Evolutionary conservation across 179 eudicot genomes (phyloP), one percentile per base, ranked within the genome.

Genomic region (Camellia oleifera): DNA sequence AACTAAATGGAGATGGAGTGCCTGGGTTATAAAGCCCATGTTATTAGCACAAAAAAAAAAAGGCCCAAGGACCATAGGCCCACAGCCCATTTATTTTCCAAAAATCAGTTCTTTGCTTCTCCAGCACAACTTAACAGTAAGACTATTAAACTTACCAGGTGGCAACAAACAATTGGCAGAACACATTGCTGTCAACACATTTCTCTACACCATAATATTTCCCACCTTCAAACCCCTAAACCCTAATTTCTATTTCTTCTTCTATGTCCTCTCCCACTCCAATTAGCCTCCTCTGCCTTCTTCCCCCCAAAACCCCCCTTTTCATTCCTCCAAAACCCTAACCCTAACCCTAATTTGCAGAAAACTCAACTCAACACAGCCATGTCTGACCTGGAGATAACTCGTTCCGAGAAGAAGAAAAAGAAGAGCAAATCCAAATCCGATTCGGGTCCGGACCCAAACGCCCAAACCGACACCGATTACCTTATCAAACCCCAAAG

Each of bases 401-500:
- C 87, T 13, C 89, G 84, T 61, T 86, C 95, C 0, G 91, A 83
- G 78, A 87, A 89, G 82, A 93, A 90, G 86, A 91, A 92, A 81
- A 87, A 90, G 86, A 92, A 92, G 69, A 72, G 64, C 83, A 91
- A 91, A 76, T 63, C 77, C 76, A 79, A 77, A 82, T 32, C 69
- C 52, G 13, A 9, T 45, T 23, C 0, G 11, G 17, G 9, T 45
- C 46, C 74, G 42, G 15, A 70, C 54, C 63, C 77, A 69, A 67
- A 0, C 68, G 48, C 69, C 58, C 77, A 81, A 62, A 65, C 62
- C 72, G 78, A 68, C 77, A 18, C 64, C 9, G 84, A 92, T 67
- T 92, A 54, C 85, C 74, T 89, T 8, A 93, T 93, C 81, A 93
- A 93, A 75, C 97, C 97, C 7, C 93, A 90, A 63, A 82, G 74